Conservation (phyloP, 371 early-diverging fungal species). For the Lichtheimia corymbifera region DNA sequence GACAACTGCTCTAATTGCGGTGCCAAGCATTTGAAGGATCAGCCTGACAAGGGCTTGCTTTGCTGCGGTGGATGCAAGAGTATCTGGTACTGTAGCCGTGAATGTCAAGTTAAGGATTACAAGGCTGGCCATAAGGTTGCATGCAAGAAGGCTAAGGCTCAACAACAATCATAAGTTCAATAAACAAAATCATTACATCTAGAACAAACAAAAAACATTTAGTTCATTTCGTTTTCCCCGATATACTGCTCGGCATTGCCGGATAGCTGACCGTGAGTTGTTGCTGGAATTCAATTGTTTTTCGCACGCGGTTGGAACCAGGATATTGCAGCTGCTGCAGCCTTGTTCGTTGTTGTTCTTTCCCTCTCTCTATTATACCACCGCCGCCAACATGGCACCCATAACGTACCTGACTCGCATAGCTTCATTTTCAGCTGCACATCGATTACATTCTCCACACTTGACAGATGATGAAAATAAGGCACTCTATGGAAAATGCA, state of each 20-base stretch:
- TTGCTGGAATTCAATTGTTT: no score
- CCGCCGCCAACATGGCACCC: conserved; percentile 34
- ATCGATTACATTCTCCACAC: conserved; percentile 77
- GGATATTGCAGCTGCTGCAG: no score
- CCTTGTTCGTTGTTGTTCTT: not conserved
- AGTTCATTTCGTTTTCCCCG: no score
- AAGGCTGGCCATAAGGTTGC: conserved; percentile 52
- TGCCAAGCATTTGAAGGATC: conserved; percentile 46
- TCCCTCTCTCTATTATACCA: not conserved
- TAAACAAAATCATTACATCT: no score
- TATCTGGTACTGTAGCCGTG: conserved; percentile 65
- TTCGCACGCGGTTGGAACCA: no score
- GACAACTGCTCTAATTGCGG: conserved; percentile 60
- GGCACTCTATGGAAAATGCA: conserved; percentile 86
- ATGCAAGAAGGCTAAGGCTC: conserved; percentile 35
- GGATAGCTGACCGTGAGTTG: no score
- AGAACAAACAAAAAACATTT: no score
- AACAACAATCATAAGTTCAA: no score
- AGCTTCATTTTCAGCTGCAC: conserved; percentile 87
- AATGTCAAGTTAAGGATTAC: conserved; percentile 62
- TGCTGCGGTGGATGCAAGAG: conserved; percentile 64
- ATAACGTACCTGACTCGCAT: conserved; percentile 73
- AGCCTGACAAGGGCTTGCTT: conserved; percentile 52
- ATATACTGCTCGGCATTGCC: no score
- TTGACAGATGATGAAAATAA: conserved; percentile 75